Evolutionary conservation across 306 rosid species (phyloP).

Genomic region (Dalbergia cultrata): DNA sequence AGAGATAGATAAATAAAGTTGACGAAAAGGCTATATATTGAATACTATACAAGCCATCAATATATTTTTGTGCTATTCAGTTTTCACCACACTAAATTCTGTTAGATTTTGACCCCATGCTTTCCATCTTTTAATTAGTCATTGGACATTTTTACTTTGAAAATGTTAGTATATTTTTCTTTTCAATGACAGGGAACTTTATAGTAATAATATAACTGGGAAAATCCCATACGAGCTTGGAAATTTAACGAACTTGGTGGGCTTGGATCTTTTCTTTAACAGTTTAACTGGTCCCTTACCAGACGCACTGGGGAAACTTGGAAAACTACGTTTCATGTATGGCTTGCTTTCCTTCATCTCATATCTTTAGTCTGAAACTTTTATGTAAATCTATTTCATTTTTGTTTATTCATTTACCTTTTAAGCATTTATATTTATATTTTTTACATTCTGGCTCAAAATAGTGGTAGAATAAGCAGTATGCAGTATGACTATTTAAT

Average conservation of each 20-base stretch:
- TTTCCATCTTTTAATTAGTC: neutral
- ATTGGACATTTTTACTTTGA: neutral
- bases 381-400: neutral
- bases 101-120: neutral
- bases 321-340: constrained; percentile 65
- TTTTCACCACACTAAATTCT: neutral
- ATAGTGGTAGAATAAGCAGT: neutral
- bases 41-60: neutral
- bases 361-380: neutral
- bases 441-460: neutral
- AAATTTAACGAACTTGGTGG: constrained; percentile 62
- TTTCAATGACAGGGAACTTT: constrained; percentile 66
- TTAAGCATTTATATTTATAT: neutral
- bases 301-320: constrained; percentile 47
- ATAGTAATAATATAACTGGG: constrained; percentile 61
- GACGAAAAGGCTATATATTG: neutral
- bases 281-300: constrained; percentile 54
- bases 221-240: constrained; percentile 70
- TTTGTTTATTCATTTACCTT: neutral
- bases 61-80: neutral
- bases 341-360: constrained; percentile 47
- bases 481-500: neutral
- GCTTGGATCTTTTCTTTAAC: constrained; percentile 76
- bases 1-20: neutral
- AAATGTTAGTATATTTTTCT: constrained; percentile 18